phyloP scores from a whole-genome alignment of 139 green algal species.

The Yamagishiella unicocca region DNA sequence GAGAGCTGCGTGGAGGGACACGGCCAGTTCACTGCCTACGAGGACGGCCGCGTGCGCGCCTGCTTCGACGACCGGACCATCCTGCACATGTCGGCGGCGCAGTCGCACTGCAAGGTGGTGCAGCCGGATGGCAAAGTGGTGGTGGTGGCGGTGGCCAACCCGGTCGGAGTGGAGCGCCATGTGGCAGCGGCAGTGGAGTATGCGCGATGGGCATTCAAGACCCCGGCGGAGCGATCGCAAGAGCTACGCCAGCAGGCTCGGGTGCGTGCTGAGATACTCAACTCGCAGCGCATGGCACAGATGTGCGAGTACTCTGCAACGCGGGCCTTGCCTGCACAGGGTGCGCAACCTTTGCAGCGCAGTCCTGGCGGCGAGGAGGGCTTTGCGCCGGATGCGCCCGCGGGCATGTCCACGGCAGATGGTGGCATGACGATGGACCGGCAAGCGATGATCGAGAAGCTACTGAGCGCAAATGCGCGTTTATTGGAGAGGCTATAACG shows the following conservation, averaged over 20 bases:
- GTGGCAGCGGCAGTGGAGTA: slow-evolving; percentile 44
- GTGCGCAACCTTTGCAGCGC: too few relatives aligned
- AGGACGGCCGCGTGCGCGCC: slow-evolving; percentile 71
- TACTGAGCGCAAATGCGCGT: background rate
- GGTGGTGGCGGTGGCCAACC: slow-evolving; percentile 56
- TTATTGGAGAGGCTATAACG: slow-evolving; percentile 8
- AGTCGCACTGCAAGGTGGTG: slow-evolving; percentile 52
- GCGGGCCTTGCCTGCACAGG: background rate
- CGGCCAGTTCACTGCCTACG: slow-evolving; percentile 69
- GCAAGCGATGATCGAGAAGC: background rate
- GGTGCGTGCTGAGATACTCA: slow-evolving; percentile 32
- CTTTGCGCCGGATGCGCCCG: too few relatives aligned
- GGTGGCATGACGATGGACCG: too few relatives aligned
- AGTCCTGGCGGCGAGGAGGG: too few relatives aligned
- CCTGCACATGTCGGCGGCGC: slow-evolving; percentile 58
- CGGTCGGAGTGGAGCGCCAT: slow-evolving; percentile 67
- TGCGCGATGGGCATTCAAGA: slow-evolving; percentile 36
- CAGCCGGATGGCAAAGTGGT: slow-evolving; percentile 54
- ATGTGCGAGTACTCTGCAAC: slow-evolving; percentile 16
- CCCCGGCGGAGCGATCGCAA: slow-evolving; percentile 23
- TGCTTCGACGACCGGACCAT: slow-evolving; percentile 75
- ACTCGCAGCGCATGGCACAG: slow-evolving; percentile 31
- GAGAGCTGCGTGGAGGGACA: slow-evolving; percentile 57
- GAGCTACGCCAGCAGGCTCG: slow-evolving; percentile 28
- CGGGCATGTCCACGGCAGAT: too few relatives aligned